phyloP scores from a whole-genome alignment of 352 stramenopile genomes.

The Pythium rhizo-oryzae region DNA sequence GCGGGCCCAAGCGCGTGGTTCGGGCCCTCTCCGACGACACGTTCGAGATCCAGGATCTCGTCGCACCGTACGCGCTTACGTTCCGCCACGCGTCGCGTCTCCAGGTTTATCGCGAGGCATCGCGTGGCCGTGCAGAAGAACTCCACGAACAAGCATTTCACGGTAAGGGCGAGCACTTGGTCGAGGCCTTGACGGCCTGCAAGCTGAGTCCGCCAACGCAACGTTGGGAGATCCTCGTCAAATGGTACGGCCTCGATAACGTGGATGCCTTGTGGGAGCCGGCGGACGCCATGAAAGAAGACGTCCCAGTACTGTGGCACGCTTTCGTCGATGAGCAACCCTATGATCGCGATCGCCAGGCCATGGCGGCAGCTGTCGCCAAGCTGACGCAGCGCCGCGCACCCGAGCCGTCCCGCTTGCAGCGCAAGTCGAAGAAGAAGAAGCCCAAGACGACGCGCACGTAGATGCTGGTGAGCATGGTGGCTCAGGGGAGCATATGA shows the following conservation, averaged over 20 bases:
- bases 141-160: constrained; percentile 18
- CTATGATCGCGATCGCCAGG: too few relatives aligned
- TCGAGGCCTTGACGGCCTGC: background rate
- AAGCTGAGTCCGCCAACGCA: background rate
- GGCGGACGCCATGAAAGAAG: background rate
- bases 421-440: too few relatives aligned
- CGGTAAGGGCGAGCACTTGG: constrained; percentile 21
- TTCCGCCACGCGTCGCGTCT: constrained; percentile 18
- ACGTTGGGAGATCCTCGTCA: background rate
- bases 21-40: constrained; percentile 16
- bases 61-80: constrained; percentile 5
- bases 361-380: too few relatives aligned
- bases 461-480: too few relatives aligned
- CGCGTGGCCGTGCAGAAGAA: background rate
- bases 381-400: too few relatives aligned
- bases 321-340: background rate
- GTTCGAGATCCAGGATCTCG: constrained; percentile 32
- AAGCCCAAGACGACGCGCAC: too few relatives aligned
- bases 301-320: background rate
- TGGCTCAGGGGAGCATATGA: too few relatives aligned
- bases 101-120: constrained; percentile 21
- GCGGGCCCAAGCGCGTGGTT: constrained; percentile 19
- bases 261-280: background rate
- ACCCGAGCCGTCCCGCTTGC: too few relatives aligned
- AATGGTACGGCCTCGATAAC: background rate